These are phyloP conservation scores for Gentiana macrophylla DNA, from an alignment of 257 asterid species.

Conservation along the genomic window DNA sequence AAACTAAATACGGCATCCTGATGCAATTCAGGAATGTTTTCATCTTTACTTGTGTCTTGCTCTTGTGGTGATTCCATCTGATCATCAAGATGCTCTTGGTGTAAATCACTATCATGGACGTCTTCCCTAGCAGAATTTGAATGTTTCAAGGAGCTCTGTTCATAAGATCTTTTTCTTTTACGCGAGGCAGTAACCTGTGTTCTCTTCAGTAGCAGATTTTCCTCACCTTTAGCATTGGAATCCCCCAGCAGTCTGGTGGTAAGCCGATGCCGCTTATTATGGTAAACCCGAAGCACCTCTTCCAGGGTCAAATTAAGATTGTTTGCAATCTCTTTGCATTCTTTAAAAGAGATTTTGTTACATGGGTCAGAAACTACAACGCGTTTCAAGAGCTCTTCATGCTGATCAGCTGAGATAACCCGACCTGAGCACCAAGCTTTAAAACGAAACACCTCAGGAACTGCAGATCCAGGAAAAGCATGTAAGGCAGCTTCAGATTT, in stretches of 20 bases:
- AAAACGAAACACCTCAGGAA: conserved; percentile 71
- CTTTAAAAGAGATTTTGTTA: conserved; percentile 56
- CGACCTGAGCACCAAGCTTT: conserved; percentile 69
- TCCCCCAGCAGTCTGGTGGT: conserved; percentile 33
- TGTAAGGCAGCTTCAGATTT: conserved; percentile 71
- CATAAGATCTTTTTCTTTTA: conserved; percentile 42
- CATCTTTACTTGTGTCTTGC: conserved; percentile 35
- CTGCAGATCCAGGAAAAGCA: conserved; percentile 94
- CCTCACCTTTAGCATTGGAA: conserved; percentile 27
- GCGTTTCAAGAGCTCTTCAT: conserved; percentile 60
- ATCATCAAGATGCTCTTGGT: conserved; percentile 22
- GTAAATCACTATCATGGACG: conserved; percentile 26
- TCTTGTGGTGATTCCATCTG: conserved; percentile 21
- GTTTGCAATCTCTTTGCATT: conserved; percentile 69
- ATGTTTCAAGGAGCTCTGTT: conserved; percentile 31
- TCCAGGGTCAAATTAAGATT: conserved; percentile 79
- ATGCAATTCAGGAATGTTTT: conserved; percentile 29
- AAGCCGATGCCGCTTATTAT: conserved; percentile 49
- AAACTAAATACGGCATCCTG: conserved; percentile 46
- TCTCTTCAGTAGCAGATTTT: conserved; percentile 22
- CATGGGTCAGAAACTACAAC: conserved; percentile 38
- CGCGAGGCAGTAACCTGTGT: conserved; percentile 23
- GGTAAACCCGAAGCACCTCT: conserved; percentile 82
- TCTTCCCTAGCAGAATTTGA: conserved; percentile 18
- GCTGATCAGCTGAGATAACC: conserved; percentile 69